Percentiles rank a stretch among this genome's conserved stretches.
Evolutionary conservation across 73 alveolate genomes (phyloP).

Genomic region (Paramecium biaurelia): DNA sequence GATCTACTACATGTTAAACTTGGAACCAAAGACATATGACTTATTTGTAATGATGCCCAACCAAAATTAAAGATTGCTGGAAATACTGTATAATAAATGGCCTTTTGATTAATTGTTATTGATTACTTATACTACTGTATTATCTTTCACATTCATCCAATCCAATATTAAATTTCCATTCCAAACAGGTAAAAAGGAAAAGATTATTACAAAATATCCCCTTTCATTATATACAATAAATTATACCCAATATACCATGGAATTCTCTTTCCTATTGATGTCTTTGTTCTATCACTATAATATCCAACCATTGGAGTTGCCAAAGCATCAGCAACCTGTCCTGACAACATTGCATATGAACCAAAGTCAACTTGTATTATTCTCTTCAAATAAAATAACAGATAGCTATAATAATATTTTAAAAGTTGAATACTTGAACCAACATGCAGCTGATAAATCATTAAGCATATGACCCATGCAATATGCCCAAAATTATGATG

Average conservation of each 20-base stretch:
- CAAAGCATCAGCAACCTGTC: slow-evolving; percentile 83
- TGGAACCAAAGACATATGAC: slow-evolving; percentile 73
- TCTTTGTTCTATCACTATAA: slow-evolving; percentile 69
- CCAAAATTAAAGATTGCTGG: slow-evolving; percentile 67
- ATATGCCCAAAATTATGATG: slow-evolving; percentile 64
- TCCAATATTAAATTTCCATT: slow-evolving; percentile 10
- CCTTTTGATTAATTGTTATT: background rate
- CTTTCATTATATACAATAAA: background rate
- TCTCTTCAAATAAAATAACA: slow-evolving; percentile 47
- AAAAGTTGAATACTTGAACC: slow-evolving; percentile 60
- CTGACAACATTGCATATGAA: slow-evolving; percentile 76
- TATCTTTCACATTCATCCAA: background rate
- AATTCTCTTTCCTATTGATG: slow-evolving; percentile 79
- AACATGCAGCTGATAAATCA: slow-evolving; percentile 69
- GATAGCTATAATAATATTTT: background rate
- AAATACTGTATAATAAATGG: slow-evolving; percentile 27
- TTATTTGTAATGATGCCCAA: slow-evolving; percentile 69
- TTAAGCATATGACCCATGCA: slow-evolving; percentile 70
- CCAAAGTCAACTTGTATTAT: slow-evolving; percentile 51
- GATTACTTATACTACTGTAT: background rate
- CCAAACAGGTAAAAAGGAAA: slow-evolving; percentile 66
- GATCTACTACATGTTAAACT: slow-evolving; percentile 64
- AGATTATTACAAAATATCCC: slow-evolving; percentile 51
- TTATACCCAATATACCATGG: slow-evolving; percentile 85
- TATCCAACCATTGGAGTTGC: slow-evolving; percentile 84